Base-by-base conservation (phyloP, 2,329 filamentous ascomycete genomes). In the Scedosporium dehoogii region DNA sequence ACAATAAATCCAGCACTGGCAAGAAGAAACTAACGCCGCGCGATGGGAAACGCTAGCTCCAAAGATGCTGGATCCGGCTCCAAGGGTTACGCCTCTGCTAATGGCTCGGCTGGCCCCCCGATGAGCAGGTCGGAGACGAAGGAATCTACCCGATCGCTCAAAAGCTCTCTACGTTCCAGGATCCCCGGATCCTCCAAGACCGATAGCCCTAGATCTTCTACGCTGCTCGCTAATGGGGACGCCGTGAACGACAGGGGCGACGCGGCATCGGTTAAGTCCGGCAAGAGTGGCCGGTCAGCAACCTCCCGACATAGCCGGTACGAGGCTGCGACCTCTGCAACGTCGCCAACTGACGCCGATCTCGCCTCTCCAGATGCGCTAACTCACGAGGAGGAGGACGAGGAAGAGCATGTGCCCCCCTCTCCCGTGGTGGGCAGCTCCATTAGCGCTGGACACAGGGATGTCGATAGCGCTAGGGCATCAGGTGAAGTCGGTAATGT, bases 401-500 rank as follows among this genome's bases (percentile, higher is more conserved):
- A 38, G 33, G 33, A 38, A 38, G 33, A 38, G 33, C 33, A 38
- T 16, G 21, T 58, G 5, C 93, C 92, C 3, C 92, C 92, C n/a
- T 96, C 92, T 1, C 92, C 92, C 3, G 88, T 93, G 21, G 88
- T 93, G 69, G 91, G 90, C 25, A 82, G 85, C 51, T 88, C 89
- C 12, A 77, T 92, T 66, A 88, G 86, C 68, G 79, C 83, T 56
- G 90, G 89, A 61, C 86, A 90, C 67, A 87, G 91, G 70, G 88
- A 92, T 73, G 85, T 96, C 53, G 84, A 83, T 70, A 88, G 88
- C 57, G 92, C 92, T 53, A 90, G 96, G 74, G 85, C 89, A 61
- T 89, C 86, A 59, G 92, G 93, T 62, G 94, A 99, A 74, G 92
- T 99, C 51, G 94, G 96, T 70, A 87, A 92, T 68, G 92, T 99